Evolutionary conservation across 768 basidiomycete genomes (phyloP), one percentile per base, ranked within the genome.

Genomic region (Leccinum barrowsii): DNA sequence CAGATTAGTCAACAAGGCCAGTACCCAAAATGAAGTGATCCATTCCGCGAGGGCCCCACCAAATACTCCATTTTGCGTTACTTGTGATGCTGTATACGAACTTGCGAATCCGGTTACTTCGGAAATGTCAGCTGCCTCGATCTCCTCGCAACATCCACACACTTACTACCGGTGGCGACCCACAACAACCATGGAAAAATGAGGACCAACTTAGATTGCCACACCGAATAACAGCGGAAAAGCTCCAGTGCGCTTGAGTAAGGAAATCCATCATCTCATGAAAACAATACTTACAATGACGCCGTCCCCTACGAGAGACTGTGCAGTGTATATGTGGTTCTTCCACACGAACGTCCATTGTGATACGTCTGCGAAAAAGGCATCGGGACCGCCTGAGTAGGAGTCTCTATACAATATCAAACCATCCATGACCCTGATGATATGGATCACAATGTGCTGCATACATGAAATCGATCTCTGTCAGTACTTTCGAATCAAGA

Each of bases 11-110:
- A 58, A 21, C 17, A 77, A 59, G 1, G 77, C 73, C 3, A 63
- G 63, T 0, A 62, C 59, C 59, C 70, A 76, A 50, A 73, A 74
- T 2, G 74, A 57, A 0, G 63, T 73, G 53, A 77, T 70, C 76
- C 76, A 78, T 13, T 55, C 52, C 0, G 70, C 63, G n/a, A 72
- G 66, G n/a, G 35, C 59, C 2, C 50, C 58, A 1, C 51, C 64
- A 54, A 75, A 77, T 32, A 76, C 68, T 12, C 63, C 60, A 2
- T 24, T 21, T 6, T 59, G 56, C 0, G 50, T 49, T 7, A 55
- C 13, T 4, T n/a, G 49, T 4, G 67, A 65, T 15, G 64, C 65
- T 8, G 54, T 62, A 40, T 65, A 59, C 26, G 64, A 30, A 55
- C 65, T 54, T 55, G 22, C 34, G 47, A 68, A 50, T 40, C 69